Evolutionary conservation across 2,329 filamentous ascomycete genomes (phyloP), one percentile per base, ranked within the genome.

Genomic region (Tolypocladium endophyticum): DNA sequence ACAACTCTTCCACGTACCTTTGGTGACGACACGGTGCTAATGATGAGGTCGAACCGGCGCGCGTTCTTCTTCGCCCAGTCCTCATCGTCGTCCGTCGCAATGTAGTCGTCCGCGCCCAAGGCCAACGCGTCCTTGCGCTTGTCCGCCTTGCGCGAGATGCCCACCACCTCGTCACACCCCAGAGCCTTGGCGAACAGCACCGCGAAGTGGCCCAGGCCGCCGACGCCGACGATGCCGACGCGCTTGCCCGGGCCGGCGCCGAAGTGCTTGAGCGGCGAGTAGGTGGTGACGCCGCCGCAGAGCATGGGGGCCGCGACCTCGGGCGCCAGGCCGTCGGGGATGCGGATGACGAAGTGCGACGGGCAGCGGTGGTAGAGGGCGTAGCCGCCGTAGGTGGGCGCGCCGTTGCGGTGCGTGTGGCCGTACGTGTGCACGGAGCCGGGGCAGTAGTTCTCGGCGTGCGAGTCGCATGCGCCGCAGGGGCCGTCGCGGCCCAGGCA

Each of bases 211-310:
- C 87, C 87, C 1, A 89, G 71, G 2, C 87, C 87, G 9, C 87
- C 87, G 18, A 90, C 76, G 2, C 87, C 87, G 25, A 89, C 75
- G 61, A 90, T 81, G 1, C 83, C 87, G 2, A 90, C 84, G 30
- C 71, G 78, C 72, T 87, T 89, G 18, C 86, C 87, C 0, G 86
- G 86, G 0, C 87, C 88, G 56, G 79, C 82, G 2, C 83, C 83
- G 63, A 87, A 82, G 58, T 83, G 78, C 65, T 77, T 77, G 56
- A 91, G 71, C 1, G 88, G 87, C 14, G 79, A 77, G 69, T 79
- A 91, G 8, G 87, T 77, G 0, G 88, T 91, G 39, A 90, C 79
- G 18, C 88, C 87, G 28, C 81, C 88, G 67, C 88, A 90, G 50
- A 90, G 76, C 81, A 90, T 84, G 4, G 87, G 87, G 23, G 87